Base-by-base conservation (phyloP, 306 rosid genomes). In the Carpinus fangiana region DNA sequence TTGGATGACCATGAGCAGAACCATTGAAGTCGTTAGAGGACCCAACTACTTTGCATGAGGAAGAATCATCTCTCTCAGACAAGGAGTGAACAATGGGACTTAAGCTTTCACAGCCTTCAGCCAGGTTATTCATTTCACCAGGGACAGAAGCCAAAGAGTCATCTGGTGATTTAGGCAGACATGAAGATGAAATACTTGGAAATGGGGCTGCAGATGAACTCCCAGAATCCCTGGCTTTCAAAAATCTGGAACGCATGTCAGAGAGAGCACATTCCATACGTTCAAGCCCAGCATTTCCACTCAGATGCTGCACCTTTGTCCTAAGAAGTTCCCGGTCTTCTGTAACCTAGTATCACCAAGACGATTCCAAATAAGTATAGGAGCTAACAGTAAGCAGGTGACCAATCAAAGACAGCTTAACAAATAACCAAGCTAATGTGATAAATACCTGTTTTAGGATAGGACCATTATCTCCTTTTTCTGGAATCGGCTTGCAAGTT, bases 231-330 rank as follows among this genome's bases (percentile, higher is more conserved):
- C 62, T 78, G n/a, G 82, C 83, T 70, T 73, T 70, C 67, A 88
- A 88, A 75, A 83, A 88, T 41, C 76, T 81, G 9, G 79, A 77
- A 74, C 88, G 79, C 51, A 83, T 78, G 54, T 87, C 88, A 31
- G 87, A 84, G 69, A 87, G 57, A 53, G 90, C 88, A 72, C 70
- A 57, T 26, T 78, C 66, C 88, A 87, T 75, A 18, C 85, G 83
- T 85, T 82, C 82, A 62, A 87, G 73, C 79, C 90, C 90, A 45
- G 82, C 82, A 67, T 82, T 84, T 34, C 90, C 90, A 75, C 87
- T 73, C 20, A 87, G 83, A 75, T 85, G 83, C 21, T 77, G 82
- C 65, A 87, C 88, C 60, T 87, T 87, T 65, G 85, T 85, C 76
- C 85, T 80, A 65, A 87, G 28, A 53, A 87, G 82, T 70, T 60